Evolutionary conservation across 192 early-diverging fungal species (phyloP).

Genomic region (Allomyces javanicus): DNA sequence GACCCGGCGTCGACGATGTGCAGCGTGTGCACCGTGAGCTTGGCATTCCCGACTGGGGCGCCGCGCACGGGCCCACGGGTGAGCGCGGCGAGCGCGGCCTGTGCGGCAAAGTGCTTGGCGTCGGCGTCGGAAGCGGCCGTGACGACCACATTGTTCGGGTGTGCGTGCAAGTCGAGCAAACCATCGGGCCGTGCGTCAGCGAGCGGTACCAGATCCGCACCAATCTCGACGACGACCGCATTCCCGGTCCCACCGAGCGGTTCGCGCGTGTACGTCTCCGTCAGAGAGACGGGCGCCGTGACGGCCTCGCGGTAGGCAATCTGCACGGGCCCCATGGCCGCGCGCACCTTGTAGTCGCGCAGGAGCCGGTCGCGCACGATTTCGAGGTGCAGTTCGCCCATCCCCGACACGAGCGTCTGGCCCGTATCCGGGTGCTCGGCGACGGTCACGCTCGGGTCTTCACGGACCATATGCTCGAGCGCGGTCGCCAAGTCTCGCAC

Average conservation of each 20-base stretch:
- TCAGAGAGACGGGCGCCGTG: constrained; percentile 10
- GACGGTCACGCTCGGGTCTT: constrained; percentile 72
- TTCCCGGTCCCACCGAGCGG: constrained; percentile 42
- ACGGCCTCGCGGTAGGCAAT: constrained; percentile 65
- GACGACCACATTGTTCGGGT: not conserved
- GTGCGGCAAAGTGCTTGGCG: constrained; percentile 7
- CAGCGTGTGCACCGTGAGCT: constrained; percentile 10
- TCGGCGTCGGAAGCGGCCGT: constrained; percentile 16
- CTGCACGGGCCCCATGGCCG: constrained; percentile 61
- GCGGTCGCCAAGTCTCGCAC: constrained; percentile 51
- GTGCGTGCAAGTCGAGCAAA: not conserved
- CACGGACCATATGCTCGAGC: constrained; percentile 47
- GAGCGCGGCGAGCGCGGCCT: not conserved
- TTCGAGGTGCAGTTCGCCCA: constrained; percentile 91
- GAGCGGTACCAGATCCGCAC: constrained; percentile 3
- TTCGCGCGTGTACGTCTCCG: constrained; percentile 41
- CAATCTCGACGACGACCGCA: constrained; percentile 20
- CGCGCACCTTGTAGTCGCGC: constrained; percentile 56
- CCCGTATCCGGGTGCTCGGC: constrained; percentile 62
- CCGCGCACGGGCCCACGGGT: not conserved
- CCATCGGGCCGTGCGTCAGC: not conserved
- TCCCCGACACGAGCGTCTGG: constrained; percentile 69
- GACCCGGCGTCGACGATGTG: constrained; percentile 2
- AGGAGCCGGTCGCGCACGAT: constrained; percentile 66
- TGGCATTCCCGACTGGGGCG: constrained; percentile 4